Evolutionary conservation across 176 grass and related monocot genomes (phyloP).

Genomic region (Chrysopogon serrulatus): DNA sequence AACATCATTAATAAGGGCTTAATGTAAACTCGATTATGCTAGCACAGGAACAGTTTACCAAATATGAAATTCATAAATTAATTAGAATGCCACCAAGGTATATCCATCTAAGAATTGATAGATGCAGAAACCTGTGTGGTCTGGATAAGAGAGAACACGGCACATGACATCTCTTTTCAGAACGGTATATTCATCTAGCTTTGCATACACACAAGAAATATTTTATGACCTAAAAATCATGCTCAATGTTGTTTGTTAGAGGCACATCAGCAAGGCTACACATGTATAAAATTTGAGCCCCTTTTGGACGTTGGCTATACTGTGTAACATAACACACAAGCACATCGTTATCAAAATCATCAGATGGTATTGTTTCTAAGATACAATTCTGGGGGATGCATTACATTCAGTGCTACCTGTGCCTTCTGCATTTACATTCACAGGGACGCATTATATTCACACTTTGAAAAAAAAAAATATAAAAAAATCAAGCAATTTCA

Average conservation of each 20-base stretch:
- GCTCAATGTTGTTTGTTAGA: not conserved
- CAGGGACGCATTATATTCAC: not conserved
- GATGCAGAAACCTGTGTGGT: not conserved
- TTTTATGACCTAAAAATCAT: not conserved
- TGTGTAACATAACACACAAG: not conserved
- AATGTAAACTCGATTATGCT: not conserved
- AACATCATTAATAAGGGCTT: not conserved
- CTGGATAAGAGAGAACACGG: not conserved
- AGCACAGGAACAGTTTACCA: not conserved
- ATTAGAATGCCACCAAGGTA: not conserved
- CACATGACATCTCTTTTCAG: not conserved
- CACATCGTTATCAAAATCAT: not conserved
- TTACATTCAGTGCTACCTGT: not conserved
- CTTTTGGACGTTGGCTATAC: not conserved
- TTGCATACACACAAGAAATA: not conserved
- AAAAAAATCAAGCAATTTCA: not conserved
- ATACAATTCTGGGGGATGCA: not conserved
- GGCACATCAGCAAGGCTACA: not conserved
- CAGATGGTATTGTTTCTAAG: not conserved
- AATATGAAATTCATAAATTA: not conserved
- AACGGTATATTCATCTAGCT: not conserved
- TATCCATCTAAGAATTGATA: not conserved
- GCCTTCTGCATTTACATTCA: not conserved
- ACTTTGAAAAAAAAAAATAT: not conserved
- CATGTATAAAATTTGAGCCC: not conserved